Percentiles rank a stretch among this genome's conserved stretches.
phyloP scores from a whole-genome alignment of 2,329 filamentous ascomycete genomes.

The Arthrobotrys megalospora region DNA sequence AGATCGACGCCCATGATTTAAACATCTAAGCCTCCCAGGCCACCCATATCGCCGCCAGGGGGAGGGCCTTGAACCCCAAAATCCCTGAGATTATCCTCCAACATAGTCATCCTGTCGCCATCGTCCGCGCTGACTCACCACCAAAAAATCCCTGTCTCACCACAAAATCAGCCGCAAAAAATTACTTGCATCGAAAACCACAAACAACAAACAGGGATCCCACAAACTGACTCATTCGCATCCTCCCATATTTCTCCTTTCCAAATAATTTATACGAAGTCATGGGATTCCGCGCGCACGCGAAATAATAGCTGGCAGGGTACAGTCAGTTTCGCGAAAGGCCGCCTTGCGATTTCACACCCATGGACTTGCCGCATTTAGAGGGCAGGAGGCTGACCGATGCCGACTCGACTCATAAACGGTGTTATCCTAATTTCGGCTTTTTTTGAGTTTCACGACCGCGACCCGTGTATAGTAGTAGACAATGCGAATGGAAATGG shows the following conservation, averaged over 20 bases:
- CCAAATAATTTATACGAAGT: conserved; percentile 38
- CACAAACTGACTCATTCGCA: background rate
- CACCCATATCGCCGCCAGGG: background rate
- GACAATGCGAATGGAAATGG: background rate
- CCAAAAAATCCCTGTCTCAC: conserved; percentile 1
- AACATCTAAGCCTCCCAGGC: background rate
- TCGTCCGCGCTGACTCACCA: conserved; percentile 4
- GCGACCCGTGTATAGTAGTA: no score
- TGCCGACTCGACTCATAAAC: no score
- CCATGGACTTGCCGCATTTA: conserved; percentile 26
- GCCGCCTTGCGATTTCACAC: conserved; percentile 13
- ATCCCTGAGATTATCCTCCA: background rate
- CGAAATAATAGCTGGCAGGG: no score
- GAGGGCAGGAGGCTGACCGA: background rate
- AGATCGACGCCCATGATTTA: no score
- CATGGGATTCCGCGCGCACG: conserved; percentile 53
- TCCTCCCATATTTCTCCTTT: background rate
- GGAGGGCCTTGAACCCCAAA: background rate
- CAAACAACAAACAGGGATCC: background rate
- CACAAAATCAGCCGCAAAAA: conserved; percentile 20
- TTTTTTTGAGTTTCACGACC: no score
- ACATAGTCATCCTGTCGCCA: no score
- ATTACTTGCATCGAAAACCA: conserved; percentile 10
- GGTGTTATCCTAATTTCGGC: no score
- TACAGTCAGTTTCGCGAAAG: background rate